Conservation (phyloP, 208 protist genomes). For the Wallacemonas rigidus region DNA sequence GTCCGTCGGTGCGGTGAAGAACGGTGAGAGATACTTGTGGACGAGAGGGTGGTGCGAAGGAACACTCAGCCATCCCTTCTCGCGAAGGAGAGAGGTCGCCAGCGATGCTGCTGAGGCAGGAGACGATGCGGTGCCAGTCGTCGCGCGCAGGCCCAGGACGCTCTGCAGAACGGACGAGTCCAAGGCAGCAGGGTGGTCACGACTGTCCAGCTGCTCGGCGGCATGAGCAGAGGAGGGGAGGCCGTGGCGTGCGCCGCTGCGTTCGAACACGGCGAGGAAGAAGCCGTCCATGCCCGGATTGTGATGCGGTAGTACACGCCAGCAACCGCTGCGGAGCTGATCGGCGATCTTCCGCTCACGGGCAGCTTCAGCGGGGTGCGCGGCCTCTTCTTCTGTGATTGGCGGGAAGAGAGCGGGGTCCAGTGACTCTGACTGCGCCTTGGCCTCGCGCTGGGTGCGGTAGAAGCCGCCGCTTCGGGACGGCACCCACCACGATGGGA, state of each 20-base stretch:
- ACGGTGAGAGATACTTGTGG: background rate
- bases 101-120: background rate
- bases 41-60: slow-evolving; percentile 5
- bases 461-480: slow-evolving; percentile 61
- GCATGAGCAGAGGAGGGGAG: background rate
- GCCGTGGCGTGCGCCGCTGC: slow-evolving; percentile 6
- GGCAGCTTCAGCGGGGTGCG: slow-evolving; percentile 5
- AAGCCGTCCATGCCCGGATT: slow-evolving; percentile 67
- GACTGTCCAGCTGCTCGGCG: background rate
- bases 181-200: background rate
- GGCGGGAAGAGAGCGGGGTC: slow-evolving; percentile 46
- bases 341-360: slow-evolving; percentile 13
- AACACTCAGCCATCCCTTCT: slow-evolving; percentile 18
- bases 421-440: slow-evolving; percentile 34
- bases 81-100: slow-evolving; percentile 19
- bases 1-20: slow-evolving; percentile 1
- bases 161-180: slow-evolving; percentile 2
- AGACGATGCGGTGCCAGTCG: background rate
- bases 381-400: background rate
- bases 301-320: slow-evolving; percentile 78
- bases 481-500: slow-evolving; percentile 66
- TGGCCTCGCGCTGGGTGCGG: slow-evolving; percentile 36
- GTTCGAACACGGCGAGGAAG: slow-evolving; percentile 62
- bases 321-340: slow-evolving; percentile 41
- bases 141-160: background rate